Conservation (phyloP, 768 basidiomycete species). For the Clathrus columnatus region DNA sequence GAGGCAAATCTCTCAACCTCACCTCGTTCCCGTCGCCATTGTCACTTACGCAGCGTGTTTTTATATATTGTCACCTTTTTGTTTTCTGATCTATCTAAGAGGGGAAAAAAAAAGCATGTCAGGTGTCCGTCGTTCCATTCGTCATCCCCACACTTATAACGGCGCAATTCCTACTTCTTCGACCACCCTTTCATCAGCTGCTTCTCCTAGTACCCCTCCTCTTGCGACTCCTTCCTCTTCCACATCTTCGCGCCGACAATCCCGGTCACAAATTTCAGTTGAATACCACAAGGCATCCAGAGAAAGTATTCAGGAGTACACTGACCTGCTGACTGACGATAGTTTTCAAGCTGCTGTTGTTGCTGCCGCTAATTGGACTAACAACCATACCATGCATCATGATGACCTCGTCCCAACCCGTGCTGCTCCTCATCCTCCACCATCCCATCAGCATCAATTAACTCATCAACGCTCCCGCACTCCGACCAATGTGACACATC, state of each 20-base stretch:
- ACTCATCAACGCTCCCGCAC: conserved; percentile 33
- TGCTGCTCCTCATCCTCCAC: background rate
- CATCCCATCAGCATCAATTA: conserved; percentile 26
- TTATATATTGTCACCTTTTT: background rate
- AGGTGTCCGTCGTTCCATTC: conserved; percentile 8
- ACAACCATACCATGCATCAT: conserved; percentile 2
- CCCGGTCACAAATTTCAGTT: conserved; percentile 33
- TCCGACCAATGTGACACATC: conserved; percentile 31
- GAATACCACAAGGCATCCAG: conserved; percentile 70
- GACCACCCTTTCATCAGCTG: background rate
- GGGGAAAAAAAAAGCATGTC: background rate
- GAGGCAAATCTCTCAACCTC: background rate
- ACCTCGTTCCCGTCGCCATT: background rate
- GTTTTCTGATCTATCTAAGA: background rate
- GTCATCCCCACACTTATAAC: conserved; percentile 7
- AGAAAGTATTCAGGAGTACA: conserved; percentile 70
- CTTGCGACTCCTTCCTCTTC: background rate
- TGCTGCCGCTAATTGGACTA: conserved; percentile 19
- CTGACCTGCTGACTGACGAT: conserved; percentile 58
- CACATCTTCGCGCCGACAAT: background rate
- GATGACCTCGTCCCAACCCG: conserved; percentile 7
- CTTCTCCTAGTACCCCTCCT: background rate
- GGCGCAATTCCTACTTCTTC: conserved; percentile 4
- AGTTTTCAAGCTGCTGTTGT: conserved; percentile 45
- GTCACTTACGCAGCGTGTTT: background rate